phyloP scores from a whole-genome alignment of 139 green algal species.

The Microglena sp. region DNA sequence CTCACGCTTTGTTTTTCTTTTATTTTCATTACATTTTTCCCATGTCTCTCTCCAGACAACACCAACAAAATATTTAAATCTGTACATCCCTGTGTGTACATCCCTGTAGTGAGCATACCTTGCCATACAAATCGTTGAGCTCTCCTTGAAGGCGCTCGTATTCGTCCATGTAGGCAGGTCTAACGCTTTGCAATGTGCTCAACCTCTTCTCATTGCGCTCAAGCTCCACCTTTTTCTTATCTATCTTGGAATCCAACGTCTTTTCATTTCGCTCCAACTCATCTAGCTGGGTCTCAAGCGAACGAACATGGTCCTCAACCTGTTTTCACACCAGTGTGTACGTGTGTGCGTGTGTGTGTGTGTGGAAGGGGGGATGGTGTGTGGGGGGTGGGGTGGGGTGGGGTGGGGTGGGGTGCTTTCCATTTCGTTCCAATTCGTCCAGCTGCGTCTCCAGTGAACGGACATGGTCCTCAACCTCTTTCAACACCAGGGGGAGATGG shows the following conservation, averaged over 20 bases:
- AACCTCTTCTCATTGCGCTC: conserved; percentile 72
- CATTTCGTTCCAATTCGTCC: conserved; percentile 43
- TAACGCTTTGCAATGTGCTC: conserved; percentile 42
- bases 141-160: conserved; percentile 68
- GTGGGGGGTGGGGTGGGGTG: too few species aligned
- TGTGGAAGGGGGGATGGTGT: too few species aligned
- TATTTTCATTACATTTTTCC: too few species aligned
- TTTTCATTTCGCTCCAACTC: conserved; percentile 49
- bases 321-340: too few species aligned
- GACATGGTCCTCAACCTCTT: conserved; percentile 42
- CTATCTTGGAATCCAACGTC: conserved; percentile 41
- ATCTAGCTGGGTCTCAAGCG: conserved; percentile 42
- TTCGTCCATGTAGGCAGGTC: conserved; percentile 79
- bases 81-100: too few species aligned
- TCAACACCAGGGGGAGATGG: too few species aligned
- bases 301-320: conserved; percentile 38
- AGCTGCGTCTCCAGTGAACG: conserved; percentile 40
- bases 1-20: conserved; percentile 56
- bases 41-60: too few species aligned
- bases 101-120: conserved; percentile 6
- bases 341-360: too few species aligned
- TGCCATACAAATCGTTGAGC: conserved; percentile 53
- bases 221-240: conserved; percentile 61
- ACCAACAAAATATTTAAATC: too few species aligned
- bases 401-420: too few species aligned